Base-by-base conservation (phyloP, 352 stramenopile genomes). In the Pythium vanterpoolii region DNA sequence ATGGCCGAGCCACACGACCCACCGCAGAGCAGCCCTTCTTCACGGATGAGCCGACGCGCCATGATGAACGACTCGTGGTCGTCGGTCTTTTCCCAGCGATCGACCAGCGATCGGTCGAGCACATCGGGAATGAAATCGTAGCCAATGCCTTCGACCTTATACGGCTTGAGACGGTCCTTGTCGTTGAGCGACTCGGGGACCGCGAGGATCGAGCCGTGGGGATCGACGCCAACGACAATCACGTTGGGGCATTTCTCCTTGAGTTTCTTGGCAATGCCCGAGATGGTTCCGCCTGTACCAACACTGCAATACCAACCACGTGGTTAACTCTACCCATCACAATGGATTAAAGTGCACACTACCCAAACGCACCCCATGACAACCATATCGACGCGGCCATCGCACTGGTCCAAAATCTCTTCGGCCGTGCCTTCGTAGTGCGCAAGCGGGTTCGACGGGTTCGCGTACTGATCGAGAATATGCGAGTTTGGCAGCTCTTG, bases 51-150 rank as follows among this genome's bases (percentile, higher is more conserved):
- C 10, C 91, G 78, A 51, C 95, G 77, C 55, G 96, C 93, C 74
- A 97, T 88, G 34, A 98, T 72, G 62, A 99, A 96, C 54, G 82
- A 96, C 49, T 98, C 95, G 60, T 90, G 77, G 68, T 98, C 94
- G 44, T 87, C 85, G 13, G 86, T 94, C 80, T 99, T 98, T 56
- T 97, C 78, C 96, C 96, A 99, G 27, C 72, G 44, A 73, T 99
- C 94, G 21, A 98, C 80, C 7, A 98, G 69, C 19, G 73, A 79
- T 36, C 95, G 86, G 79, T 98, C 87, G 26, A 98, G 81, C 28
- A 99, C 96, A 8, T 93, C 74, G 3, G 96, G 96, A 48, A 99
- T 97, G 69, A 99, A 99, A 66, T 98, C 96, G 72, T 98, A 98
- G 34, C 96, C 95, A 56, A 98, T 98, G 28, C 96, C 96, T 66